Evolutionary conservation across 2,329 filamentous ascomycete genomes (phyloP).

Genomic region (Huntiella abstrusa): DNA sequence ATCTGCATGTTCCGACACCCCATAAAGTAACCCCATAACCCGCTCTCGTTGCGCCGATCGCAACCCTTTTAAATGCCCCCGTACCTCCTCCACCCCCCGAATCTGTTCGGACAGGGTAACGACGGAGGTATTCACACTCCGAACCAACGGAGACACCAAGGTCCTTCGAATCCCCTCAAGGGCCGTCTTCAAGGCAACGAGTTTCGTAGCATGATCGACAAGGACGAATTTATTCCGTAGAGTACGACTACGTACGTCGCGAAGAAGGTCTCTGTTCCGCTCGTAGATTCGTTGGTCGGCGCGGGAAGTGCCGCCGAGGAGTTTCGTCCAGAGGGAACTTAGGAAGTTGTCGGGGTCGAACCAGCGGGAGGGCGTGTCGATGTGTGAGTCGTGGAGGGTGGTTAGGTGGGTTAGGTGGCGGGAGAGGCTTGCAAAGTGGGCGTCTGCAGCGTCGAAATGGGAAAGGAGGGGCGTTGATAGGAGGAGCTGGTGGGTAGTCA

Average conservation of each 20-base stretch:
- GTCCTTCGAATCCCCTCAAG: slow-evolving; percentile 71
- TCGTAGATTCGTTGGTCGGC: slow-evolving; percentile 67
- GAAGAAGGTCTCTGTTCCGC: slow-evolving; percentile 65
- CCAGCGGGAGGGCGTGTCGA: slow-evolving; percentile 69
- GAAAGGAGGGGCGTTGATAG: slow-evolving; percentile 65
- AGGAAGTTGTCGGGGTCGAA: slow-evolving; percentile 62
- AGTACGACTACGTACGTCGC: slow-evolving; percentile 62
- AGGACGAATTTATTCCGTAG: slow-evolving; percentile 75
- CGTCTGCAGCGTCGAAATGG: slow-evolving; percentile 82
- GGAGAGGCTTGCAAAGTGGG: slow-evolving; percentile 64
- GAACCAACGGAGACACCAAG: slow-evolving; percentile 66
- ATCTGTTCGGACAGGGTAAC: slow-evolving; percentile 74
- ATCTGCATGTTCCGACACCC: slow-evolving; percentile 15
- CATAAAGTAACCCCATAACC: slow-evolving; percentile 64
- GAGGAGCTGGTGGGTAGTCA: slow-evolving; percentile 66
- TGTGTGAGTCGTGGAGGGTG: slow-evolving; percentile 16
- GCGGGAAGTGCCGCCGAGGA: slow-evolving; percentile 48
- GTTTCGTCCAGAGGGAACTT: slow-evolving; percentile 65
- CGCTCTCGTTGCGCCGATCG: slow-evolving; percentile 66
- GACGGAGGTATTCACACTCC: slow-evolving; percentile 33
- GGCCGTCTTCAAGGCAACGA: slow-evolving; percentile 69
- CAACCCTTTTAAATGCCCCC: slow-evolving; percentile 56
- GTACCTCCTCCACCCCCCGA: slow-evolving; percentile 59
- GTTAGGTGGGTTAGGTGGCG: too few relatives aligned
- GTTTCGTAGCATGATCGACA: slow-evolving; percentile 67